Conservation (phyloP, 345 rosid species). For the Iberis pinnata region DNA sequence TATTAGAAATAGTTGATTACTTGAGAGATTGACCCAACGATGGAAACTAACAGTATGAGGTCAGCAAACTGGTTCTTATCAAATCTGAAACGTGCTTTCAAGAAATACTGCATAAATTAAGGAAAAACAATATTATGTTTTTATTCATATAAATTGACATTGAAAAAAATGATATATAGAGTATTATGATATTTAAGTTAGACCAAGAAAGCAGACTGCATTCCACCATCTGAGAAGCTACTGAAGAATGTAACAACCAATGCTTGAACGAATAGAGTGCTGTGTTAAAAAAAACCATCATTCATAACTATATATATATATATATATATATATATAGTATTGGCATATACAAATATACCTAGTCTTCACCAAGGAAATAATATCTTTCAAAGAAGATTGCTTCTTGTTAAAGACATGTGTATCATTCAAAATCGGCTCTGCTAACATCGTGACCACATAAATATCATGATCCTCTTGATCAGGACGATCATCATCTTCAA, state of each 20-base stretch:
- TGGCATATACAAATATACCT: slow-evolving; percentile 34
- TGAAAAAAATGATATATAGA: not conserved
- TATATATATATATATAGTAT: not conserved
- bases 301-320: not conserved
- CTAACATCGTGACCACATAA: slow-evolving; percentile 15
- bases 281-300: slow-evolving; percentile 31
- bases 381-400: slow-evolving; percentile 48
- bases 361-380: slow-evolving; percentile 42
- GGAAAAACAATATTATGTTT: no score
- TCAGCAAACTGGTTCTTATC: slow-evolving; percentile 73
- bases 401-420: slow-evolving; percentile 35
- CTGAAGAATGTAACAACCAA: slow-evolving; percentile 69
- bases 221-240: slow-evolving; percentile 62
- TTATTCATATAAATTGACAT: not conserved
- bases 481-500: slow-evolving; percentile 10
- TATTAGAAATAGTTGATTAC: slow-evolving; percentile 23
- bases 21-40: slow-evolving; percentile 61
- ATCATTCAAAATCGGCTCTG: slow-evolving; percentile 44
- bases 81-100: slow-evolving; percentile 87
- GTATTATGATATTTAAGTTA: slow-evolving; percentile 1
- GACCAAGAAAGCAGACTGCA: slow-evolving; percentile 56
- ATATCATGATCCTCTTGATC: slow-evolving; percentile 9
- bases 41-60: slow-evolving; percentile 46
- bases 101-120: slow-evolving; percentile 55
- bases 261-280: slow-evolving; percentile 58